Base-by-base conservation (phyloP, 495 filamentous ascomycete genomes). In the Lophiotrema nucula region DNA sequence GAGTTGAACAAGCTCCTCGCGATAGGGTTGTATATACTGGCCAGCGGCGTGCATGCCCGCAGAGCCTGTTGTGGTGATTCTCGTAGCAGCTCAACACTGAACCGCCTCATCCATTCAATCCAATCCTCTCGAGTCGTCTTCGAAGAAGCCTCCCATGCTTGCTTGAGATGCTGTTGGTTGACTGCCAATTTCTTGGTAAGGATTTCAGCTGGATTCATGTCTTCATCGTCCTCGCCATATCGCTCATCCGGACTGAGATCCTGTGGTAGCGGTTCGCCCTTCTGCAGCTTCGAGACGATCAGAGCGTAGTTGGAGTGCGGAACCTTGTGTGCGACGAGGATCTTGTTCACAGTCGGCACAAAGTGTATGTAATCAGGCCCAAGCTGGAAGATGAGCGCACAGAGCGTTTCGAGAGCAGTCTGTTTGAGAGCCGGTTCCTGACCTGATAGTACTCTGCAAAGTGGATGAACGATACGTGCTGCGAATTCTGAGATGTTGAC, bases 401-500 rank as follows among this genome's bases (percentile, higher is more conserved):
- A 97, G 15, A 97, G 83, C 8, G 92, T 97, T 70, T 99, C 93
- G 45, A 99, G 74, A n/a, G 92, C 92, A 38, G 91, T 84, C 63
- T 89, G 81, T 57, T 88, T 84, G 50, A 97, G 66, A 12, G 79
- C 76, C n/a, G 79, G 79, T 64, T 96, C 90, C 45, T 73, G 77
- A 45, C 81, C 82, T 23, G 82, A 77, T 25, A 97, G 80, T 21
- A 97, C 84, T 42, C 92, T 77, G 13, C 87, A 86, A 25, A 99
- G 71, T 10, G 90, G 91, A 69, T 96, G 93, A 31, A 97, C 88
- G 67, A 97, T 97, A 62, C 90, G 86, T 18, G 93, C 90, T 6
- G 93, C 90, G 70, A 92, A 96, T 68, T 97, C 93, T 42, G 93
- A 96, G 27, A 99, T 86, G 69, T 99, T 97, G 63, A 99, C 95